Base-by-base conservation (phyloP, 1,284 basidiomycete genomes). In the Fomitopsis schrenkii region DNA sequence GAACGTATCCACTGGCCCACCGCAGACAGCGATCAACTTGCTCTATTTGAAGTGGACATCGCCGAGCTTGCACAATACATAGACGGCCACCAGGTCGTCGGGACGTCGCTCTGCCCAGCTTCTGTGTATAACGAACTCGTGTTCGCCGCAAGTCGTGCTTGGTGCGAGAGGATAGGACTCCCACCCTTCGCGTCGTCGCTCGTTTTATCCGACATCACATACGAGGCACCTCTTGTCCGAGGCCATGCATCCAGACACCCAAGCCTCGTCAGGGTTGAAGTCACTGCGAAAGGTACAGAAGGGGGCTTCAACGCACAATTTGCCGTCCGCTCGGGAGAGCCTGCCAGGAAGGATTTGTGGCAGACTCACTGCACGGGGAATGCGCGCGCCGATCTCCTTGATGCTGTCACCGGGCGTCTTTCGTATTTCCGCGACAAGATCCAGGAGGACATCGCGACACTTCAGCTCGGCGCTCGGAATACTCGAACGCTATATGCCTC, bases 51-150 rank as follows among this genome's bases (percentile, higher is more conserved):
- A 69, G 84, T 82, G 0, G 79, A 83, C 0, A 77, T 87, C 33
- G 62, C 62, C 3, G 66, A 70, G 40, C 64, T 90, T 3, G 76
- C 77, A 5, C 62, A 67, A 5, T 80, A 79, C 61, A 84, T 91
- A 26, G 66, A 73, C 17, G 86, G 87, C 0, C 88, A 91, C 63
- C 74, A 68, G n/a, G 86, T 90, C 2, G 80, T 79, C 17, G 83
- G 79, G 2, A 67, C 78, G 38, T 76, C 84, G 0, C 76, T 91
- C 0, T 91, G 87, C 65, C 88, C 89, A 5, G 88, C 86, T 0
- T 89, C 87, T 0, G 80, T 89, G 2, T 89, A 89, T 64, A 68
- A 84, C 19, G 87, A 90, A 64, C 78, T 85, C 48, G 81, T 77
- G 1, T 71, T 82, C 28, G 77, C 80, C 9, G 80, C 79, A 0